A percentile compares a stretch with the other conserved stretches of the same genome.
Conservation (phyloP, 2,329 filamentous ascomycete genomes). For the Phialocephala sp. region DNA sequence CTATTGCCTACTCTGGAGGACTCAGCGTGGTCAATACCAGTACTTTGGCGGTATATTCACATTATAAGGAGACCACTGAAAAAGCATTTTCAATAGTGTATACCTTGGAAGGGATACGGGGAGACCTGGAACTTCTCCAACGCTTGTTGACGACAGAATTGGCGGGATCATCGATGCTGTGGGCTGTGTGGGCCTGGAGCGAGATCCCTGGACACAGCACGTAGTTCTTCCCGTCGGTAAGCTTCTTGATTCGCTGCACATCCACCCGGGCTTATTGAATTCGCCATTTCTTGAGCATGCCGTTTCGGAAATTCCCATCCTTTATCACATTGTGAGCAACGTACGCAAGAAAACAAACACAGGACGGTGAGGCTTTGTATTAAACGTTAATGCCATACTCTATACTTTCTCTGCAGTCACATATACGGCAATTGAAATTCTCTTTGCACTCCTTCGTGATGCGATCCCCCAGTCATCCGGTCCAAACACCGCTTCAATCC, state of each 20-base stretch:
- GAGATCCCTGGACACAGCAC: not conserved
- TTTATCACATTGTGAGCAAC: not conserved
- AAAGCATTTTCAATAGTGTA: no score
- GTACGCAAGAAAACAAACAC: no score
- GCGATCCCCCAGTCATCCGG: no score
- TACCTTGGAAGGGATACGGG: no score
- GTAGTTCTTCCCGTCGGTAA: not conserved
- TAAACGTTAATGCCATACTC: not conserved
- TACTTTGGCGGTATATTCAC: not conserved
- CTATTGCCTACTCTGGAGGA: not conserved
- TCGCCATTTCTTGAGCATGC: not conserved
- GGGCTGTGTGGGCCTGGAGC: not conserved
- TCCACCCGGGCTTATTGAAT: not conserved
- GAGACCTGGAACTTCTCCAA: no score
- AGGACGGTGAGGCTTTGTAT: not conserved
- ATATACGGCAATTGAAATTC: no score
- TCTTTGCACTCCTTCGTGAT: no score
- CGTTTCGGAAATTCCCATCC: not conserved
- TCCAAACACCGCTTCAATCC: no score
- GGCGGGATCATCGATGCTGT: not conserved
- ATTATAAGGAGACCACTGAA: not conserved
- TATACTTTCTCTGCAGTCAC: not conserved
- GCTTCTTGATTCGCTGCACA: not conserved
- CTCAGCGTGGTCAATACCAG: not conserved
- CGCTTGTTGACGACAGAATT: no score